A percentile compares a stretch with the other conserved stretches of the same genome.
These are phyloP conservation scores for Penicillium sp. DNA, from an alignment of 2,329 filamentous ascomycete genomes.

Conservation along the genomic window DNA sequence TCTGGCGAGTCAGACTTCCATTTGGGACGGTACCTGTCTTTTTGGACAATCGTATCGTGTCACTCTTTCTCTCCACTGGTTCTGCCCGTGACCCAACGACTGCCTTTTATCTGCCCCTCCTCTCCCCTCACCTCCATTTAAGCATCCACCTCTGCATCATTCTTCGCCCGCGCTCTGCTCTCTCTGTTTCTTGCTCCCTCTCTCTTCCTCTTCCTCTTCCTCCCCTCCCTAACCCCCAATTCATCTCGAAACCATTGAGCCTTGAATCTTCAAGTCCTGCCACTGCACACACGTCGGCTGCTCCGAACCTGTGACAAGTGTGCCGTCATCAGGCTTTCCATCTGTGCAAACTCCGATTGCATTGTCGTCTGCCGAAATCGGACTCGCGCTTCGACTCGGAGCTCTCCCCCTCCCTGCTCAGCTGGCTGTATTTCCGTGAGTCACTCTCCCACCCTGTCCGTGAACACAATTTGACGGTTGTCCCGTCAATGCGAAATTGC, in stretches of 20 bases:
- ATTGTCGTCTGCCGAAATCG: slow-evolving; percentile 16
- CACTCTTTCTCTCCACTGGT: neutral
- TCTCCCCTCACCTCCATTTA: neutral
- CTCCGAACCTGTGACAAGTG: neutral
- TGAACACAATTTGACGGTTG: neutral
- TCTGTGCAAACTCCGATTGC: slow-evolving; percentile 6
- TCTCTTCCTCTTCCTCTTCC: slow-evolving; percentile 1
- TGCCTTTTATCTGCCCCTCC: slow-evolving; percentile 10
- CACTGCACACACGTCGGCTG: slow-evolving; percentile 4
- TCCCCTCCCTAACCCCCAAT: neutral
- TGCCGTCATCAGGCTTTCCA: neutral
- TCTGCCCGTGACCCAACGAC: neutral
- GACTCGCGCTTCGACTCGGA: slow-evolving; percentile 16
- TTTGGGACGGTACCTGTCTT: too few relatives aligned
- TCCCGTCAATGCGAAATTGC: neutral
- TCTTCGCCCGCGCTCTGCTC: neutral
- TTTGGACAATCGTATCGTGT: neutral
- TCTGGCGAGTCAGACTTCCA: too few relatives aligned
- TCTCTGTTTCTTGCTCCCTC: slow-evolving; percentile 1
- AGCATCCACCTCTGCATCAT: neutral
- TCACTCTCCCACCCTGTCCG: slow-evolving; percentile 8
- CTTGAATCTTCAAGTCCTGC: neutral
- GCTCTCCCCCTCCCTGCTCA: slow-evolving; percentile 8
- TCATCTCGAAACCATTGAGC: too few relatives aligned
- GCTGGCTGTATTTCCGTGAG: slow-evolving; percentile 16